Evolutionary conservation across 2,329 filamentous ascomycete genomes (phyloP).

Genomic region (Aspergillus pseudotamarii): DNA sequence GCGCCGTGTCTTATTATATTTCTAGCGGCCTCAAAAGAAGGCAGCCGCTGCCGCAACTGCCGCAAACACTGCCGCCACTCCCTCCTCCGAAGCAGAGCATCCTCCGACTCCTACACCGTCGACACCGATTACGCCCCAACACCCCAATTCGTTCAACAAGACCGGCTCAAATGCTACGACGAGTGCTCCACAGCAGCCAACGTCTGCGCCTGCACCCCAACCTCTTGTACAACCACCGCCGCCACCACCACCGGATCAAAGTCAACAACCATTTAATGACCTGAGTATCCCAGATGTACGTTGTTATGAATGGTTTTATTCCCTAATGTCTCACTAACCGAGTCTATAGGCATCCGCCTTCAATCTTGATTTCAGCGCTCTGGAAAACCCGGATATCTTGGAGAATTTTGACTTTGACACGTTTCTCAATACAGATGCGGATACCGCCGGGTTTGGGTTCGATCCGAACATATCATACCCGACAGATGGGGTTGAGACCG

Average conservation of each 20-base stretch:
- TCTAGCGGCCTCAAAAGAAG: conserved; percentile 48
- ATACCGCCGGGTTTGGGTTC: conserved; percentile 46
- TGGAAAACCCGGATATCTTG: conserved; percentile 51
- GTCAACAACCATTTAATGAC: conserved; percentile 35
- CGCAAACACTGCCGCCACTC: conserved; percentile 46
- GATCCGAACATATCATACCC: conserved; percentile 43
- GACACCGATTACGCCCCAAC: conserved; percentile 52
- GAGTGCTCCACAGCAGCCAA: conserved; percentile 36
- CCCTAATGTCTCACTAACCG: conserved; percentile 18
- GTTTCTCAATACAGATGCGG: conserved; percentile 62
- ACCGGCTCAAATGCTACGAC: conserved; percentile 39
- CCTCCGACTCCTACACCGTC: conserved; percentile 52
- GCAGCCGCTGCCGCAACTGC: conserved; percentile 36
- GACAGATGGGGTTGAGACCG: conserved; percentile 48
- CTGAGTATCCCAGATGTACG: conserved; percentile 43
- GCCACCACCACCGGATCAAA: conserved; percentile 32
- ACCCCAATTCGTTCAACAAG: conserved; percentile 50
- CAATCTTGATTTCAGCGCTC: conserved; percentile 47
- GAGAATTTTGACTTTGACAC: conserved; percentile 68
- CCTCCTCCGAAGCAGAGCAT: conserved; percentile 50
- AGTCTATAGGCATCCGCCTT: conserved; percentile 34
- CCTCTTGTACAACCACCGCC: conserved; percentile 31
- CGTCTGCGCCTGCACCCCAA: conserved; percentile 39
- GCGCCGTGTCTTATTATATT: conserved; percentile 23
- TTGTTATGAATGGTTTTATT: conserved; percentile 1